Evolutionary conservation across 768 basidiomycete genomes (phyloP), one percentile per base, ranked within the genome.

Genomic region (Xerocomellus intermedius): DNA sequence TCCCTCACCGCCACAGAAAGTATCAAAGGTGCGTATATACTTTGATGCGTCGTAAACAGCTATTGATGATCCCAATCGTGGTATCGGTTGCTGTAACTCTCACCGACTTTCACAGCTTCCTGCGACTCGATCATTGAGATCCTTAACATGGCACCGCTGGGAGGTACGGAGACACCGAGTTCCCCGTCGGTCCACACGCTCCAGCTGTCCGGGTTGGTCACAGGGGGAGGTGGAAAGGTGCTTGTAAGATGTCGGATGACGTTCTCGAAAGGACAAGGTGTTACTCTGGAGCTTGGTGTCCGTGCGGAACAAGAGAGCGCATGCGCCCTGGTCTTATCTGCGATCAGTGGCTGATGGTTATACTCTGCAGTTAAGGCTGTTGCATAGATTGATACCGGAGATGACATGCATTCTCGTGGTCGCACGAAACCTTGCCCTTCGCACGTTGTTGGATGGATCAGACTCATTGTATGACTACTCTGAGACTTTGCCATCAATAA

Each of bases 111-210:
- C 55, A 44, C 68, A 96, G 95, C 94, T 65, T 96, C 96, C 12
- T 97, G 95, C 73, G 90, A 94, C 67, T 97, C 96, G 26, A 89
- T 98, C 64, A 83, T 95, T 63, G 95, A 97, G 67, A 89, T 98
- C 30, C 85, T 98, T 58, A 89, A 92, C 69, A 98, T 99, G 96
- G 94, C 98, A 66, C 82, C 97, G 7, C 77, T 99, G 17, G 96
- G 96, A 58, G 97, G 97, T 13, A 87, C 89, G 5, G 92, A 98
- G 70, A 70, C 74, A 8, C 93, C 96, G 0, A 76, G 84, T 19
- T 91, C 91, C 26, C 78, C 85, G 9, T 87, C 94, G 4, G 89
- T 98, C 46, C 97, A 99, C 73, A 96, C 95, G 28, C 80, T 99
- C 51, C 95, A 96, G 66, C 72, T 99, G 41, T 92, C 94, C 16